Evolutionary conservation across 495 filamentous ascomycete species (phyloP), one percentile per base, ranked within the genome.

Genomic region (Neurospora pannonica): DNA sequence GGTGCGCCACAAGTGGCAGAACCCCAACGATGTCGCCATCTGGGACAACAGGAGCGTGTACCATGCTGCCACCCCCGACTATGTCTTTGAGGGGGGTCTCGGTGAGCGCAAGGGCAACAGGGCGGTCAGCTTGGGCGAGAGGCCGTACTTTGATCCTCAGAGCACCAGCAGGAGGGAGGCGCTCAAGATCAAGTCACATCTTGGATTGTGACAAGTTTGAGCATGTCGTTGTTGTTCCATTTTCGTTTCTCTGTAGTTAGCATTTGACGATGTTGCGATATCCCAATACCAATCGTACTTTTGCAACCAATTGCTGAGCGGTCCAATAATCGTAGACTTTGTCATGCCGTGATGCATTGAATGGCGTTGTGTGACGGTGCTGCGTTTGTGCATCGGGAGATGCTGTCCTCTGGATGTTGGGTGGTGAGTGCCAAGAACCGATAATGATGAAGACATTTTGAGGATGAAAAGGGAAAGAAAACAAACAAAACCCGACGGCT

Each of bases 1-100:
- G 83, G 91, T 93, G 0, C 84, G 93, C n/a, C 80, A 86, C 76
- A 83, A 85, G 71, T 95, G 90, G 91, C 79, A 87, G 71, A 85
- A 88, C 71, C 76, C 78, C 28, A 89, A 90, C 76, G 88, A 92
- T 80, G 74, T 92, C 19, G 92, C 92, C 0, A 93, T 95, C 75
- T 95, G 93, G 92, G 93, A 94, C 79, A 94, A 94, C 75, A 82
- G 92, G 9, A 88, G 86, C 43, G 86, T 88, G 1, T 93, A 89
- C 79, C 92, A 94, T 76, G 86, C 88, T 5, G 91, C 92, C 0
- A 94, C 92, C 3, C 89, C 86, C 62, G 93, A 94, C 79, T 93
- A 87, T 74, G n/a, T 83, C 15, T 78, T 77, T 74, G 75, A 90
- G 81, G 85, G 86, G 6, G 87, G 82, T 0, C 78, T 90, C 43